Evolutionary conservation across 208 protist species (phyloP).

Genomic region (Crithidia thermophila): DNA sequence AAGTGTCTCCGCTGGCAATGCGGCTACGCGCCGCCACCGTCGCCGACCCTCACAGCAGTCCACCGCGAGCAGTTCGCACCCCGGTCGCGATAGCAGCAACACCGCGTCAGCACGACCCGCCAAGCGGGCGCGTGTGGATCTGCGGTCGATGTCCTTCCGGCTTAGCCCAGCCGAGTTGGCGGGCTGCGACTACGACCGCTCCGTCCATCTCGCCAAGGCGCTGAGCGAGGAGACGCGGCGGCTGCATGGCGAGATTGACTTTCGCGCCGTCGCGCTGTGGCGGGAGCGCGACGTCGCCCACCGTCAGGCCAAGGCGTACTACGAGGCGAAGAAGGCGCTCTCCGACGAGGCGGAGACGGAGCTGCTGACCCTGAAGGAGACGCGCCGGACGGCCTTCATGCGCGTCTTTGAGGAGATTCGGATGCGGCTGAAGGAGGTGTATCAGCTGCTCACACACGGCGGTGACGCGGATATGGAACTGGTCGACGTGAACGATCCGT

Average conservation of each 20-base stretch:
- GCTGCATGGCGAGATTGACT: slow-evolving; percentile 90
- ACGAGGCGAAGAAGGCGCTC: slow-evolving; percentile 49
- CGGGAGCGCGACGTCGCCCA: slow-evolving; percentile 90
- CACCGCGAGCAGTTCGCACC: neutral
- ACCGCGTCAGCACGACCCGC: neutral
- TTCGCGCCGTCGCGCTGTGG: slow-evolving; percentile 97
- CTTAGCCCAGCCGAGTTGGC: slow-evolving; percentile 76
- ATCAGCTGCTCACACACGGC: slow-evolving; percentile 99
- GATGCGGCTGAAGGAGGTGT: slow-evolving; percentile 99
- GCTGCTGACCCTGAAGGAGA: slow-evolving; percentile 74
- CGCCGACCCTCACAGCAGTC: neutral
- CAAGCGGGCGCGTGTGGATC: slow-evolving; percentile 29
- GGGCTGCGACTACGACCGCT: slow-evolving; percentile 79
- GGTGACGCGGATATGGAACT: slow-evolving; percentile 99
- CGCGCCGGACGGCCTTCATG: slow-evolving; percentile 97
- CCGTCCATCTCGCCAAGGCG: slow-evolving; percentile 87
- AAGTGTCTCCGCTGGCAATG: neutral
- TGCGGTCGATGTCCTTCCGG: slow-evolving; percentile 60
- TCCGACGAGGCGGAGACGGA: slow-evolving; percentile 79
- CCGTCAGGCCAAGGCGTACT: slow-evolving; percentile 58
- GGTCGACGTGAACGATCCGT: slow-evolving; percentile 98
- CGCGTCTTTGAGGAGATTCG: slow-evolving; percentile 97
- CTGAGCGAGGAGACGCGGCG: slow-evolving; percentile 88
- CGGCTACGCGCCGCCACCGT: neutral
- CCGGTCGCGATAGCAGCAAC: neutral